Evolutionary conservation across 139 green algal genomes (phyloP).

Genomic region (Asterochloris sp.): DNA sequence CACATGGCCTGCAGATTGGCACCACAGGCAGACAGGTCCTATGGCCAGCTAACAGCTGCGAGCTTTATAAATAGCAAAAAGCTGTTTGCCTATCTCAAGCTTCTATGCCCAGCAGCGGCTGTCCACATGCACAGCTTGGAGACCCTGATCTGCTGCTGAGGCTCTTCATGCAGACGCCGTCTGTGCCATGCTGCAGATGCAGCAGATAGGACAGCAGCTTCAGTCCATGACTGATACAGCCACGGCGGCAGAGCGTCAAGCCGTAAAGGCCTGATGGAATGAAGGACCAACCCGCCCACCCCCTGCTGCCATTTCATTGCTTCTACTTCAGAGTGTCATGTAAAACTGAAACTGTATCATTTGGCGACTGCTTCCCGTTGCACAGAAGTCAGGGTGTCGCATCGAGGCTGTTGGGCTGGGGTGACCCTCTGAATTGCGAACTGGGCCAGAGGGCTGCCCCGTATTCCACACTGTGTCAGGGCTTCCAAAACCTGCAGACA

Average conservation of each 20-base stretch:
- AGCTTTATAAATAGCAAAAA: neutral
- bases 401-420: neutral
- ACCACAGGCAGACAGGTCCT: too few relatives aligned
- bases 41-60: too few relatives aligned
- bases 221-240: constrained; percentile 8
- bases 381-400: neutral
- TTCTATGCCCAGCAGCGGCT: neutral
- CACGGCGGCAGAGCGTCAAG: neutral
- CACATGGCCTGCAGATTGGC: too few relatives aligned
- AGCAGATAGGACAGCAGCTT: constrained; percentile 8
- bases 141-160: neutral
- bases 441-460: neutral
- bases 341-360: neutral
- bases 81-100: neutral
- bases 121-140: neutral
- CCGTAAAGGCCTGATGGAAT: neutral
- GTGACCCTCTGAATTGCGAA: neutral
- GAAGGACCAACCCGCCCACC: too few relatives aligned
- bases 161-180: too few relatives aligned
- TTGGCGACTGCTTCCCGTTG: too few relatives aligned
- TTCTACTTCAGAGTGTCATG: neutral
- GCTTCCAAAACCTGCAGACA: constrained; percentile 12
- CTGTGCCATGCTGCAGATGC: neutral
- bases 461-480: constrained; percentile 1
- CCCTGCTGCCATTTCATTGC: neutral